Base-by-base conservation (phyloP, 306 rosid species). In the Quillaja saponaria region DNA sequence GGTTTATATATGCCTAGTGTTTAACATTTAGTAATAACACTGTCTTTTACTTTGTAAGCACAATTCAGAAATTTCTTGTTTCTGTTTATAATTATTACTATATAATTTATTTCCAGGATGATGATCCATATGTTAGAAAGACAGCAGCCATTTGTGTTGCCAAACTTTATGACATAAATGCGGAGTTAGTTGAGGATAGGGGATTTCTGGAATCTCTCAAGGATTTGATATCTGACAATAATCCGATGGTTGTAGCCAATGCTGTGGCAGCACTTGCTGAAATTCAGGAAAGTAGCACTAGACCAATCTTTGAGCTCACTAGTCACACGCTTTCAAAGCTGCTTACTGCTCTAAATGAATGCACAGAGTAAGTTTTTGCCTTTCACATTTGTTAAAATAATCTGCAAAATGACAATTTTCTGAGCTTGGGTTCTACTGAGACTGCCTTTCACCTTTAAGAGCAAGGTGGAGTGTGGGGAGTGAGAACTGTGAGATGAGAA, bases 201-300 rank as follows among this genome's bases (percentile, higher is more conserved):
- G 99, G 99, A 46, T 94, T 94, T 64, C 62, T 94, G 82, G 99
- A 94, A 17, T 78, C 97, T 66, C 88, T 94, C 55, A 89, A 87
- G 87, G 99, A 94, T 80, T 94, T 94, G 81, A 89, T 94, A 80
- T 94, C 99, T 63, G 99, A 94, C 79, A 94, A 94, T 66, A 94
- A 89, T 81, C 99, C 99, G 58, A 94, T 94, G 99, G 99, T 94
- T 81, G 99, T 94, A 63, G 99, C 99, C 63, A 94, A 94, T 76
- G 99, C 97, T 28, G 99, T 94, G 55, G 99, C 99, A 17, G 87
- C 97, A 19, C 96, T 94, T 19, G 96, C 99, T 21, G 99, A 94
- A 85, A 85, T 94, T 74, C 99, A 94, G 73, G 99, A 94, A 59
- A 85, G 79, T 58, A 89, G 95, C 58, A 83, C 75, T 56, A 80